phyloP scores from a whole-genome alignment of 257 asterid species.

The Leonotis leonurus region DNA sequence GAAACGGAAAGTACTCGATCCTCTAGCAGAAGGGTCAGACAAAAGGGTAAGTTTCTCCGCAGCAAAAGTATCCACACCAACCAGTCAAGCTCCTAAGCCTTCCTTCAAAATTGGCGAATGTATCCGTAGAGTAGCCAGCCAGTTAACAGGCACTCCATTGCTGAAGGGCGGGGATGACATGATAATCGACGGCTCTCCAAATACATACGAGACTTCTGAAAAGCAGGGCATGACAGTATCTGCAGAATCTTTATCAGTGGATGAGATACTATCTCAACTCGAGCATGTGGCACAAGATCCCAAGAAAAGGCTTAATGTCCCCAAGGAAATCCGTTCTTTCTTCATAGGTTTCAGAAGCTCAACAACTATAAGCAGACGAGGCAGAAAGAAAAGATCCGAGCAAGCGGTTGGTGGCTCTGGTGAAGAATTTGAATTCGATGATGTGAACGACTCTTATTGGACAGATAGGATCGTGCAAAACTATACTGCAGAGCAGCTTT shows the following conservation, averaged over 20 bases:
- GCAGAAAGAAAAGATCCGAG: slow-evolving; percentile 50
- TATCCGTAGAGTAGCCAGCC: slow-evolving; percentile 86
- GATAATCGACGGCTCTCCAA: slow-evolving; percentile 31
- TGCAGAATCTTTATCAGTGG: slow-evolving; percentile 41
- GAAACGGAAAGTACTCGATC: slow-evolving; percentile 50
- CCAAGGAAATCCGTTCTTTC: slow-evolving; percentile 26
- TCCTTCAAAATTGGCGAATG: slow-evolving; percentile 92
- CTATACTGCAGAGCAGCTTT: slow-evolving; percentile 53
- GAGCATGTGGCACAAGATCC: slow-evolving; percentile 59
- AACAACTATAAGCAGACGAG: slow-evolving; percentile 38
- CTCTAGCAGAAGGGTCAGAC: slow-evolving; percentile 45
- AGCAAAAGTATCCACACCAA: slow-evolving; percentile 46
- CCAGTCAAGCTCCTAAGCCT: slow-evolving; percentile 51
- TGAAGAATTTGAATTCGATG: slow-evolving; percentile 90
- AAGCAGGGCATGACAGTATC: slow-evolving; percentile 28
- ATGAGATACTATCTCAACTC: slow-evolving; percentile 60
- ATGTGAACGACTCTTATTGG: slow-evolving; percentile 84
- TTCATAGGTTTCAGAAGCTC: slow-evolving; percentile 65
- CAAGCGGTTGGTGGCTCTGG: slow-evolving; percentile 37
- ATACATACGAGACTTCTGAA: slow-evolving; percentile 24
- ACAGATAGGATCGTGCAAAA: slow-evolving; percentile 78
- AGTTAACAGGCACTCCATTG: slow-evolving; percentile 57
- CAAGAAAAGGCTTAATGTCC: slow-evolving; percentile 33
- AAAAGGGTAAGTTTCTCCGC: slow-evolving; percentile 36
- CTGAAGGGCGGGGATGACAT: slow-evolving; percentile 38